A percentile compares a stretch with the other conserved stretches of the same genome.
phyloP scores from a whole-genome alignment of 192 early-diverging fungal species.

The Phycomyces blakesleeanus region DNA sequence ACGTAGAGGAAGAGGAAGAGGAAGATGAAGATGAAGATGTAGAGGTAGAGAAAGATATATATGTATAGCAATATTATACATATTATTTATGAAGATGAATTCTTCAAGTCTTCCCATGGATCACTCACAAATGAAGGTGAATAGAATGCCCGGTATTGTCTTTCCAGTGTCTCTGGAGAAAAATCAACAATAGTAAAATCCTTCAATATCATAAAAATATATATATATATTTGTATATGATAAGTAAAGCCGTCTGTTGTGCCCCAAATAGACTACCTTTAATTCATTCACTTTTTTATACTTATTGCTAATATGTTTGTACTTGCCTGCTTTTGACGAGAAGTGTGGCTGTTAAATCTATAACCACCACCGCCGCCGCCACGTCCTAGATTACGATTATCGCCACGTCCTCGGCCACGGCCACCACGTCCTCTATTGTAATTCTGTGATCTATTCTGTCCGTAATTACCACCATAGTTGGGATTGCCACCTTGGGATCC shows the following conservation, averaged over 20 bases:
- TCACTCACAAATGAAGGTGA: slow-evolving; percentile 7
- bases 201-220: too few relatives aligned
- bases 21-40: too few relatives aligned
- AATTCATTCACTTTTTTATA: not conserved
- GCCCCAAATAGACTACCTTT: not conserved
- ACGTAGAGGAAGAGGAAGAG: too few relatives aligned
- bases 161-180: slow-evolving; percentile 1
- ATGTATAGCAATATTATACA: not conserved
- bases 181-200: slow-evolving; percentile 2
- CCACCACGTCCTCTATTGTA: not conserved
- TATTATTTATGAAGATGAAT: not conserved
- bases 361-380: slow-evolving; percentile 1
- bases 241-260: too few relatives aligned
- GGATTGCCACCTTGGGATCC: too few relatives aligned
- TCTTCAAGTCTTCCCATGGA: slow-evolving; percentile 12
- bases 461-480: too few relatives aligned
- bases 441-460: too few relatives aligned
- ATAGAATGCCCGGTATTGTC: slow-evolving; percentile 4
- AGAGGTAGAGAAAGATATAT: not conserved
- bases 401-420: not conserved
- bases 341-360: not conserved
- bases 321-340: too few relatives aligned
- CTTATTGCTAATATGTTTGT: not conserved
- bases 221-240: too few relatives aligned
- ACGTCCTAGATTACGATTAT: not conserved